Evolutionary conservation across 2,329 filamentous ascomycete genomes (phyloP).

Genomic region (Aureobasidium melanogenum): DNA sequence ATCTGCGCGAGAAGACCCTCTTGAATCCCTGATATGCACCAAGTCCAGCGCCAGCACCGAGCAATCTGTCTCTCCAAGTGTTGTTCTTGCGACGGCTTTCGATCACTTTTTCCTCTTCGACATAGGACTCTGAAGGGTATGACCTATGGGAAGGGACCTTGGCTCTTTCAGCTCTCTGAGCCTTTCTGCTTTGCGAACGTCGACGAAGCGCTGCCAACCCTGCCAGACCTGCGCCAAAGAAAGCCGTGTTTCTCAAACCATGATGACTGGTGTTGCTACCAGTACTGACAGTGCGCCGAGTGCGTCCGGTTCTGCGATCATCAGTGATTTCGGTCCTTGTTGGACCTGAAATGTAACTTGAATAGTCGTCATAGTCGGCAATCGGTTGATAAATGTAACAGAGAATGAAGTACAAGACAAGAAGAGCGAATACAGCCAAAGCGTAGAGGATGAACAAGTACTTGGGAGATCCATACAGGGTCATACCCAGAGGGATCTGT

Average conservation of each 20-base stretch:
- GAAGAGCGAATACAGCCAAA: constrained; percentile 46
- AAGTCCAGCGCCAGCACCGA: constrained; percentile 38
- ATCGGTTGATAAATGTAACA: constrained; percentile 24
- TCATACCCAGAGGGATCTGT: constrained; percentile 81
- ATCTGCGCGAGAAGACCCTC: constrained; percentile 50
- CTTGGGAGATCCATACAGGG: constrained; percentile 83
- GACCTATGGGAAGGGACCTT: constrained; percentile 13
- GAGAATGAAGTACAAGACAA: constrained; percentile 14
- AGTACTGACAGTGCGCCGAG: constrained; percentile 5
- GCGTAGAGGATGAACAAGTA: constrained; percentile 79
- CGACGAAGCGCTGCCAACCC: constrained; percentile 43
- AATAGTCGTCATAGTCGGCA: constrained; percentile 23
- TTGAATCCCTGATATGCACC: constrained; percentile 28
- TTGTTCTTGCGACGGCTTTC: constrained; percentile 20
- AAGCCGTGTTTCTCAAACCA: constrained; percentile 14
- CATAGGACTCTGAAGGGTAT: constrained; percentile 12
- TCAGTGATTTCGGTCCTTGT: constrained; percentile 15
- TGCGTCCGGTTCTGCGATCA: constrained; percentile 12
- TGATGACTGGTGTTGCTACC: constrained; percentile 7
- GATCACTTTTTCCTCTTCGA: constrained; percentile 31
- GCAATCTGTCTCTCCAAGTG: constrained; percentile 37
- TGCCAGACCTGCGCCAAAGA: constrained; percentile 43
- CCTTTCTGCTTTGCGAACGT: constrained; percentile 14
- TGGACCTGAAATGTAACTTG: constrained; percentile 13
- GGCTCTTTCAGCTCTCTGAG: constrained; percentile 30